Conservation (phyloP, 257 asterid genomes). For the Fraxinus cuspidata region DNA sequence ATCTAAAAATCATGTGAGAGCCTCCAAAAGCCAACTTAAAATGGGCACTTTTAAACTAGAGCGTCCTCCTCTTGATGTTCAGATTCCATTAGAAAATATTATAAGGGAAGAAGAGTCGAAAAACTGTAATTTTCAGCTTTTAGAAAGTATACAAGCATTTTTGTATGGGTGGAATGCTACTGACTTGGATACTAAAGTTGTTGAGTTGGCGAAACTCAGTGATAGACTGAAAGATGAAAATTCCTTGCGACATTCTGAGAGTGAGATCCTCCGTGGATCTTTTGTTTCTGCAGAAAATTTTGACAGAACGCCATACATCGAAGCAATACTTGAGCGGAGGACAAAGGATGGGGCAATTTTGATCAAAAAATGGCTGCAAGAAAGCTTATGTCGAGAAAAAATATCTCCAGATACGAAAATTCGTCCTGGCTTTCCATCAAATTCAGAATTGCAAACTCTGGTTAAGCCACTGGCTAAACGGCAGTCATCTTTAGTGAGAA, state of each 20-base stretch:
- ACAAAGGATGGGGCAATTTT: constrained; percentile 80
- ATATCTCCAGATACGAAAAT: constrained; percentile 49
- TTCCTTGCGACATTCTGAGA: constrained; percentile 33
- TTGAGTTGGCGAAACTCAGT: constrained; percentile 53
- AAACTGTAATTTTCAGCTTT: constrained; percentile 50
- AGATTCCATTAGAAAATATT: constrained; percentile 67
- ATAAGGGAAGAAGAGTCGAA: constrained; percentile 45
- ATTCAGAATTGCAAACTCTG: constrained; percentile 63
- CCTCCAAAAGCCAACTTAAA: constrained; percentile 60
- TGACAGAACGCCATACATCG: constrained; percentile 82
- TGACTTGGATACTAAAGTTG: constrained; percentile 47
- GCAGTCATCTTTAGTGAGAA: constrained; percentile 58
- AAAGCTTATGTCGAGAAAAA: constrained; percentile 75
- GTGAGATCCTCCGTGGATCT: constrained; percentile 67
- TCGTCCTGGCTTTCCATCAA: constrained; percentile 74
- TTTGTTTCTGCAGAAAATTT: constrained; percentile 76
- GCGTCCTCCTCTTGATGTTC: constrained; percentile 74
- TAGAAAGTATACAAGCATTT: constrained; percentile 78
- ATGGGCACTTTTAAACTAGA: constrained; percentile 48
- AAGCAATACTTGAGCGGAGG: constrained; percentile 79
- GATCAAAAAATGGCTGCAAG: constrained; percentile 96
- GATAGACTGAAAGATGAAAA: constrained; percentile 48
- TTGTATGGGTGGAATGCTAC: constrained; percentile 73
- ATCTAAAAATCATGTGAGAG: constrained; percentile 50
- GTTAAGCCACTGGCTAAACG: constrained; percentile 66